Evolutionary conservation across 257 asterid species (phyloP).

Genomic region (Scutellaria minor): DNA sequence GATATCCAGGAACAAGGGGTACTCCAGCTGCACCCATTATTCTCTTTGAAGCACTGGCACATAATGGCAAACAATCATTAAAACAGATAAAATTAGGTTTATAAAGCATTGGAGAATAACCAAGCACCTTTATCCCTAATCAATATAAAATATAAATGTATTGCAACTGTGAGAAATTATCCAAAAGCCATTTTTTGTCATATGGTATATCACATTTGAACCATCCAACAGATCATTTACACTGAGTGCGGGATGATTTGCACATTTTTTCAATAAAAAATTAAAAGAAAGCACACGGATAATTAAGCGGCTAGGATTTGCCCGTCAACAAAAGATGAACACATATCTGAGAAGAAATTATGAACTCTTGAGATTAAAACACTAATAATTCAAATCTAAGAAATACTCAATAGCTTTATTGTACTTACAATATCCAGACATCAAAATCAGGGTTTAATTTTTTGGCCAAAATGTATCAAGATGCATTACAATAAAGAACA

Average conservation of each 20-base stretch:
- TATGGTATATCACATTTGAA: slow-evolving; percentile 4
- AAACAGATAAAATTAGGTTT: slow-evolving; percentile 9
- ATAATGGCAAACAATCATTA: slow-evolving; percentile 28
- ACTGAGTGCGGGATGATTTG: slow-evolving; percentile 3
- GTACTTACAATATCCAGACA: background rate
- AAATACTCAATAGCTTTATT: background rate
- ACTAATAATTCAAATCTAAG: background rate
- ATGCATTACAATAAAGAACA: slow-evolving; percentile 17
- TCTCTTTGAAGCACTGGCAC: slow-evolving; percentile 92
- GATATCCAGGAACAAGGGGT: slow-evolving; percentile 99
- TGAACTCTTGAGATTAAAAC: background rate
- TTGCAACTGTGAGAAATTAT: background rate
- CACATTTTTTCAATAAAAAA: background rate
- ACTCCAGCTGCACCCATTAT: slow-evolving; percentile 99
- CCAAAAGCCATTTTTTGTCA: background rate
- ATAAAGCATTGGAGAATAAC: slow-evolving; percentile 18
- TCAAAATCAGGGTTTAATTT: background rate
- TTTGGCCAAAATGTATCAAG: background rate
- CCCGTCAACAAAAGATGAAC: background rate
- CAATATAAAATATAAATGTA: background rate
- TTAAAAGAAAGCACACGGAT: background rate
- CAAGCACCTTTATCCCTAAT: background rate
- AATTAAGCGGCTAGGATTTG: background rate
- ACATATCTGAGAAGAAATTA: background rate
- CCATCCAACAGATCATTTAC: slow-evolving; percentile 11